A percentile compares a stretch with the other conserved stretches of the same genome.
phyloP scores from a whole-genome alignment of 768 basidiomycete species.

The Russula compacta region DNA sequence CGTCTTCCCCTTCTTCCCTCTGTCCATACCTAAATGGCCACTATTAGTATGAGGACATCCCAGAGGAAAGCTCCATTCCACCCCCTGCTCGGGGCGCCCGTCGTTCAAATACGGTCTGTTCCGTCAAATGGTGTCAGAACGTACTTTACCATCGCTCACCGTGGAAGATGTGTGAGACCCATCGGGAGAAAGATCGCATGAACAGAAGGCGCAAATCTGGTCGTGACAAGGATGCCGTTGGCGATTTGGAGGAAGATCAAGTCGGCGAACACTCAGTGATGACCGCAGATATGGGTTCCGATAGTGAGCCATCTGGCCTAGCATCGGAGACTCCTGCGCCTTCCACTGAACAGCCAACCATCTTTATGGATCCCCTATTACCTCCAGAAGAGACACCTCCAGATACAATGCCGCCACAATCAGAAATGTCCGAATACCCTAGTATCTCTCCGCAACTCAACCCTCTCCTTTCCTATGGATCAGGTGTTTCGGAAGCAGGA shows the following conservation, averaged over 20 bases:
- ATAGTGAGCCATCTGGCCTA: background rate
- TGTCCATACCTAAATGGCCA: background rate
- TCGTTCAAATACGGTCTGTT: constrained; percentile 32
- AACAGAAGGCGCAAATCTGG: constrained; percentile 26
- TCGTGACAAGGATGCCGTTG: constrained; percentile 18
- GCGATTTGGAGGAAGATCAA: constrained; percentile 6
- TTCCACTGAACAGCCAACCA: background rate
- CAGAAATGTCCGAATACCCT: background rate
- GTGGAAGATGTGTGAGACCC: constrained; percentile 43
- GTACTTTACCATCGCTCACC: constrained; percentile 34
- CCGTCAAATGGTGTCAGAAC: constrained; percentile 35
- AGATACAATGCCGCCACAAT: background rate
- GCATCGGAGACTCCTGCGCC: background rate
- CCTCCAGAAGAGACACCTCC: constrained; percentile 4
- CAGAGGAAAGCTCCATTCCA: constrained; percentile 20
- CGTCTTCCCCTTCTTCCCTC: background rate
- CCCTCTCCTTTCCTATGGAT: constrained; percentile 3
- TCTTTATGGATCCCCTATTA: constrained; percentile 18
- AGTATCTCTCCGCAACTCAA: background rate
- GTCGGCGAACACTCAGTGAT: background rate
- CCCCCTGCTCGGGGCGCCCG: constrained; percentile 27
- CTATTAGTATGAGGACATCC: constrained; percentile 6
- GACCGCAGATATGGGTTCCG: background rate
- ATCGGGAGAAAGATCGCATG: constrained; percentile 31
- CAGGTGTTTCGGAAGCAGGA: background rate